Evolutionary conservation across 257 asterid species (phyloP), one percentile per base, ranked within the genome.

Genomic region (Jacaranda copaia): DNA sequence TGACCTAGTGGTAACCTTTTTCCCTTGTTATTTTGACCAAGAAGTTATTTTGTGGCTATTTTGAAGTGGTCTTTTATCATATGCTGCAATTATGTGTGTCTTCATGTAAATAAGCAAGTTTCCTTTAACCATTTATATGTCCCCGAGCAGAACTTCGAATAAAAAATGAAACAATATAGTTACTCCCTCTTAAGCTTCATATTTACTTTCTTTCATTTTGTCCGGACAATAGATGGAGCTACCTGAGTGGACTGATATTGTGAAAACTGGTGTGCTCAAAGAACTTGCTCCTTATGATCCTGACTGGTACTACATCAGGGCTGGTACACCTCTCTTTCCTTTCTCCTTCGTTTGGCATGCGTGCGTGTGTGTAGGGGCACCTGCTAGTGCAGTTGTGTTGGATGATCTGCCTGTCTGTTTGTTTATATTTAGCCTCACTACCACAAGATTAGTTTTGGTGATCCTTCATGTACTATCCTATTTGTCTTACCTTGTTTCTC

Each of bases 221-320:
- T 51, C 5, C 10, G 0, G 38, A 20, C 58, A 18, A 55, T 45
- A 93, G 98, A 87, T 94, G 84, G 97, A 92, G 92, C 97, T 94
- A 38, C 98, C 98, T 0, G 92, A 87, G 75, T 94, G 98, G 98
- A 92, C 96, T 36, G 98, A 94, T 75, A 88, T 94, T 11, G 97
- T 92, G 83, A 94, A 94, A 83, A 94, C 97, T 4, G 98, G 93
- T 42, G 92, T 81, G 55, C 85, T 88, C 75, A 94, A 94, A 74
- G 98, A 92, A 74, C 97, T 92, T 74, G 97, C 98, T 10, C 97
- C 98, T 0, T 94, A 94, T 59, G 98, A 94, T 80, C 92, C 97
- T 6, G 98, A 94, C 82, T 94, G 98, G 98, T 94, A 92, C 87
- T 94, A 88, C 80, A 88, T 92, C 64, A 84, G 98, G 80, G 98